phyloP scores from a whole-genome alignment of 768 basidiomycete genomes.

The Lactarius sanguifluus region DNA sequence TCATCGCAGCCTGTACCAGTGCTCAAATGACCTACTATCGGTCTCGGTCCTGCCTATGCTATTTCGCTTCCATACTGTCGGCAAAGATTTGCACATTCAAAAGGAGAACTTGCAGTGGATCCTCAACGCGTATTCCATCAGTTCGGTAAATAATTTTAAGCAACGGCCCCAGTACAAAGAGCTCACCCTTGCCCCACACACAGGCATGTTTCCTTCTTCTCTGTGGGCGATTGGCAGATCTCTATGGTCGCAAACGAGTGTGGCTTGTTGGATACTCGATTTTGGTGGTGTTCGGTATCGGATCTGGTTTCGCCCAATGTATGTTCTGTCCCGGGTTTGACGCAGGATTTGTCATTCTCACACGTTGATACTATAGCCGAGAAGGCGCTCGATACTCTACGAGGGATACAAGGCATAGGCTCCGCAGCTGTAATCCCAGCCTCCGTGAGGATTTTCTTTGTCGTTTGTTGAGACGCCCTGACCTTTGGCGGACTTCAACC shows the following conservation, averaged over 20 bases:
- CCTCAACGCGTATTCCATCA: constrained; percentile 63
- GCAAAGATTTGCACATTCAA: constrained; percentile 46
- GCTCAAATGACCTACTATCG: constrained; percentile 36
- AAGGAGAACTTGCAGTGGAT: constrained; percentile 65
- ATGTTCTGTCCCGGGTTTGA: constrained; percentile 17
- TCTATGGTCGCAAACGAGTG: constrained; percentile 69
- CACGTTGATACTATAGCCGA: constrained; percentile 41
- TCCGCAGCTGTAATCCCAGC: constrained; percentile 74
- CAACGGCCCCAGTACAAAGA: no score
- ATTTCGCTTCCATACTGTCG: constrained; percentile 37
- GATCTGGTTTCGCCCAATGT: constrained; percentile 63
- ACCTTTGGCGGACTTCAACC: neutral
- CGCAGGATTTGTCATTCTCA: neutral
- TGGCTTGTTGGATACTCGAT: constrained; percentile 61
- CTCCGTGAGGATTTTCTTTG: constrained; percentile 44
- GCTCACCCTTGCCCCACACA: neutral
- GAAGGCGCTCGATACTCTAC: constrained; percentile 62
- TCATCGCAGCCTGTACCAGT: constrained; percentile 35
- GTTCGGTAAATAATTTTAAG: constrained; percentile 46
- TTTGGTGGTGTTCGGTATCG: constrained; percentile 58
- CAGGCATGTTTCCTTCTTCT: constrained; percentile 79
- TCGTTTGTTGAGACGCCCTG: constrained; percentile 13
- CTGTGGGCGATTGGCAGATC: constrained; percentile 76
- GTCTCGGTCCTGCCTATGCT: constrained; percentile 31
- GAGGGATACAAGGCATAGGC: constrained; percentile 79